Percentiles rank a stretch among this genome's conserved stretches.
Evolutionary conservation across 768 basidiomycete genomes (phyloP).

Genomic region (Suillus tomentosus): DNA sequence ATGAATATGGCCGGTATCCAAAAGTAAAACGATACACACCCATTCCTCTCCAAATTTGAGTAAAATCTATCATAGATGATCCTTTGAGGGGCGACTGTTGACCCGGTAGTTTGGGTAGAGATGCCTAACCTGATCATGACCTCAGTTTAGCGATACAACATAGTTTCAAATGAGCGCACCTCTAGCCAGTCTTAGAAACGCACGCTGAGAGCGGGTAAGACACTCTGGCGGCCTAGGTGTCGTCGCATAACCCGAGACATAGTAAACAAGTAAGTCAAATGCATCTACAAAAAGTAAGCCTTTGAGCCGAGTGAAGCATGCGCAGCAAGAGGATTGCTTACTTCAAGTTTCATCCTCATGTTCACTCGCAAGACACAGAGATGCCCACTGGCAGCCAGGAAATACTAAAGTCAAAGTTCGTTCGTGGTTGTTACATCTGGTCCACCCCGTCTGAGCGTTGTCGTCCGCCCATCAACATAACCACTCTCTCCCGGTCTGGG

Average conservation of each 20-base stretch:
- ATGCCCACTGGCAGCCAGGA: slow-evolving; percentile 72
- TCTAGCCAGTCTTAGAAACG: slow-evolving; percentile 78
- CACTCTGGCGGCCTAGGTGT: slow-evolving; percentile 57
- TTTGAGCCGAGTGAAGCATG: slow-evolving; percentile 3
- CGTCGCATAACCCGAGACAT: slow-evolving; percentile 76
- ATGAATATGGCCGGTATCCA: not conserved
- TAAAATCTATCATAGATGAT: slow-evolving; percentile 40
- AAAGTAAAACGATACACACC: slow-evolving; percentile 46
- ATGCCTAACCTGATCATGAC: slow-evolving; percentile 61
- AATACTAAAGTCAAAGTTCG: slow-evolving; percentile 36
- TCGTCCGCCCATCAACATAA: slow-evolving; percentile 24
- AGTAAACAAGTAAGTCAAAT: slow-evolving; percentile 67
- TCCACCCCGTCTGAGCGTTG: slow-evolving; percentile 36
- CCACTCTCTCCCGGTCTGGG: slow-evolving; percentile 23
- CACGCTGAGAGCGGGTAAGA: slow-evolving; percentile 71
- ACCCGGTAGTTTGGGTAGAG: slow-evolving; percentile 57
- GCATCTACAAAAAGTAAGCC: slow-evolving; percentile 36
- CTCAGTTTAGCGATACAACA: slow-evolving; percentile 5
- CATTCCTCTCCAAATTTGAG: slow-evolving; percentile 95
- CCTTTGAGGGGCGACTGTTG: slow-evolving; percentile 26
- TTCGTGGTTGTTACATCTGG: slow-evolving; percentile 21
- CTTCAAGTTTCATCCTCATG: slow-evolving; percentile 26
- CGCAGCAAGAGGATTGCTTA: slow-evolving; percentile 11
- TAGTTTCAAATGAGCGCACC: slow-evolving; percentile 40
- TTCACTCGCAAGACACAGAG: slow-evolving; percentile 43